phyloP scores from a whole-genome alignment of 441 rosid genomes.

The Adansonia gregorii region DNA sequence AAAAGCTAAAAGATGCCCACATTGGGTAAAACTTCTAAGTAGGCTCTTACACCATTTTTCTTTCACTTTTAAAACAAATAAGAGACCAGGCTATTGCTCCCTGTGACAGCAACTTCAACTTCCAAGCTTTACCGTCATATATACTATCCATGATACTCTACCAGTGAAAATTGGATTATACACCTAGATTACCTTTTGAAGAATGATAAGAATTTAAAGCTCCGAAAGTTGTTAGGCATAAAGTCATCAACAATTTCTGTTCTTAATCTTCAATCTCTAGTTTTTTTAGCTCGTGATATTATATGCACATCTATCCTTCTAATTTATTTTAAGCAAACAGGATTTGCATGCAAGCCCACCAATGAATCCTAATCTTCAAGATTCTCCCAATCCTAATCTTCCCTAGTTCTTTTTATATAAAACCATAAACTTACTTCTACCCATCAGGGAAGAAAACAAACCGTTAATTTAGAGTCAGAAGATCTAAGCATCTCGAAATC shows the following conservation, averaged over 20 bases:
- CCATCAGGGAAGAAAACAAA: neutral
- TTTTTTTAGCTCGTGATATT: neutral
- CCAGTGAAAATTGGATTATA: neutral
- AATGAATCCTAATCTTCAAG: constrained; percentile 7
- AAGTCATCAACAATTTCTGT: neutral
- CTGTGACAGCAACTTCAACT: neutral
- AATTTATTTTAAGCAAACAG: constrained; percentile 7
- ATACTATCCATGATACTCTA: neutral
- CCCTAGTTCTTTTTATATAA: neutral
- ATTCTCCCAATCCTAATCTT: constrained; percentile 2
- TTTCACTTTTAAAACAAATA: neutral
- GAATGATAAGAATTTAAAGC: constrained; percentile 5
- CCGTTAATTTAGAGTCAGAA: neutral
- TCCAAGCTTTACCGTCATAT: neutral
- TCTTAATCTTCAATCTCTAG: neutral
- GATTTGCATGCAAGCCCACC: constrained; percentile 9
- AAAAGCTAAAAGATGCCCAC: neutral
- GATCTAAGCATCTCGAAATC: constrained; percentile 1
- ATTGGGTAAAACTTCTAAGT: neutral
- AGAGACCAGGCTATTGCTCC: neutral
- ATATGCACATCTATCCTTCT: neutral
- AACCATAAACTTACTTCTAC: neutral
- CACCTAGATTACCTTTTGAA: neutral
- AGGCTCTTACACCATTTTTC: neutral
- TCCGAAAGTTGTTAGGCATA: neutral